Percentiles rank a stretch among this genome's conserved stretches.
These are phyloP conservation scores for Fusarium goolgardi DNA, from an alignment of 2,329 filamentous ascomycete genomes.

Conservation along the genomic window DNA sequence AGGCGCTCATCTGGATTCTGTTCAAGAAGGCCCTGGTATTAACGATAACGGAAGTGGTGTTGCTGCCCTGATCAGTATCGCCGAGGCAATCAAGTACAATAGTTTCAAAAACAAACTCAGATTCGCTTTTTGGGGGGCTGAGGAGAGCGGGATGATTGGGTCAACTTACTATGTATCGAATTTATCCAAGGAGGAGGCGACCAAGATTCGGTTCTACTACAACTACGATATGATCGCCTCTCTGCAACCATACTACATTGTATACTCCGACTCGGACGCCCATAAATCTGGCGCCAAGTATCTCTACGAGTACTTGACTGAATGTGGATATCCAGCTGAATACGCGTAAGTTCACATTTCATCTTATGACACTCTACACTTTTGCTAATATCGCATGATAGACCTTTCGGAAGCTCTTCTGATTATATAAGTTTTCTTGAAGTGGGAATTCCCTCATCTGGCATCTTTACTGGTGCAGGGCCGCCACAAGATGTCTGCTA, in stretches of 20 bases:
- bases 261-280: conserved; percentile 55
- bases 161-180: conserved; percentile 54
- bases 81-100: conserved; percentile 50
- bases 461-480: conserved; percentile 55
- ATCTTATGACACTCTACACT: too few relatives aligned
- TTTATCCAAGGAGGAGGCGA: conserved; percentile 51
- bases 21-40: conserved; percentile 54
- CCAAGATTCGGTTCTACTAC: conserved; percentile 73
- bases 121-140: conserved; percentile 56
- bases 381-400: conserved; percentile 8
- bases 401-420: conserved; percentile 52
- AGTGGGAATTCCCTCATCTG: conserved; percentile 53
- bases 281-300: conserved; percentile 51
- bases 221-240: conserved; percentile 76
- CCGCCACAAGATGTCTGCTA: conserved; percentile 51
- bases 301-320: conserved; percentile 50
- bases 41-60: conserved; percentile 56
- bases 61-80: conserved; percentile 52
- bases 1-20: conserved; percentile 55
- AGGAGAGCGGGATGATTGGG: conserved; percentile 57
- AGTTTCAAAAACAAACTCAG: conserved; percentile 55
- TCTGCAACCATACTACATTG: conserved; percentile 51
- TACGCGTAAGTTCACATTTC: conserved; percentile 2
- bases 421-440: conserved; percentile 56
- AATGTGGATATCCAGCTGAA: conserved; percentile 49